Conservation (phyloP, 2,329 filamentous ascomycete genomes). For the Fusarium marasasianum region DNA sequence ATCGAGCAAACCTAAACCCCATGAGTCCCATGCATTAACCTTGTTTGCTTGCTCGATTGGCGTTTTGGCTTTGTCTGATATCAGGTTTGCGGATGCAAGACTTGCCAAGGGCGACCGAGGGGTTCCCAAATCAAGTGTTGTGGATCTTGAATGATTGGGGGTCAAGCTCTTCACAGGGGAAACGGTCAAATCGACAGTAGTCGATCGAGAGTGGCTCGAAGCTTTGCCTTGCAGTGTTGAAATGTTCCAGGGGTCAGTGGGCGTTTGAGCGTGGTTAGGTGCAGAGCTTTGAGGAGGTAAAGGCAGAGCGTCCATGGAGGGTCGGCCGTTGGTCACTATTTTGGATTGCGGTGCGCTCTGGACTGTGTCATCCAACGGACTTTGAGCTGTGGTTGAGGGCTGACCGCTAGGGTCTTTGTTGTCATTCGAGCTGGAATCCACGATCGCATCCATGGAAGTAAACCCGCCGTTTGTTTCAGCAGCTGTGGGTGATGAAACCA, state of each 20-base stretch:
- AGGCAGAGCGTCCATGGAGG: slow-evolving; percentile 16
- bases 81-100: slow-evolving; percentile 9
- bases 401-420: slow-evolving; percentile 8
- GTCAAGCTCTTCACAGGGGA: slow-evolving; percentile 12
- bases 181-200: slow-evolving; percentile 23
- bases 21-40: slow-evolving; percentile 33
- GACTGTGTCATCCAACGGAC: slow-evolving; percentile 10
- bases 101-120: slow-evolving; percentile 24
- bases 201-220: slow-evolving; percentile 30
- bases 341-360: not conserved
- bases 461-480: slow-evolving; percentile 26
- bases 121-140: slow-evolving; percentile 24
- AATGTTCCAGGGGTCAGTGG: not conserved
- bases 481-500: slow-evolving; percentile 55
- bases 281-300: slow-evolving; percentile 1
- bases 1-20: slow-evolving; percentile 27
- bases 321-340: not conserved
- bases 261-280: not conserved
- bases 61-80: slow-evolving; percentile 8
- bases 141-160: slow-evolving; percentile 22
- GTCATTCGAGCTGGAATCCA: not conserved
- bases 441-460: slow-evolving; percentile 30
- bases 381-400: slow-evolving; percentile 8
- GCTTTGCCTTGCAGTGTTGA: not conserved
- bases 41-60: slow-evolving; percentile 17